phyloP scores from a whole-genome alignment of 768 basidiomycete species.

The Hygrocybe coccinea region DNA sequence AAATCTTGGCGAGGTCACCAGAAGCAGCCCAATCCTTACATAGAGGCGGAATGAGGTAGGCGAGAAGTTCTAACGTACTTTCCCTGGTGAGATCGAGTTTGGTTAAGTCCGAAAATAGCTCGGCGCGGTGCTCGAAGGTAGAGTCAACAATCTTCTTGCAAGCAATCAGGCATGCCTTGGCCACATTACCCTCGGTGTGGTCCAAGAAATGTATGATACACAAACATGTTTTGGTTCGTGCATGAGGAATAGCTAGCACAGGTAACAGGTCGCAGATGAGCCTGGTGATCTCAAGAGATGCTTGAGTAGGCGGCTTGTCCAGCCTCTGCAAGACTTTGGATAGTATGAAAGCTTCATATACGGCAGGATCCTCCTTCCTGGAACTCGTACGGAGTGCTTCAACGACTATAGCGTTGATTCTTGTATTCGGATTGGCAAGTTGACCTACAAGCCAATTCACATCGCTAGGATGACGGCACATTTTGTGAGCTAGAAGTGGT shows the following conservation, averaged over 20 bases:
- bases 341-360: constrained; percentile 10
- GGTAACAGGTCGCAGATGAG: constrained; percentile 18
- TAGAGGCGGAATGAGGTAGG: constrained; percentile 15
- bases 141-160: constrained; percentile 16
- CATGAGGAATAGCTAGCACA: constrained; percentile 13
- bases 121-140: constrained; percentile 14
- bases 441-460: constrained; percentile 16
- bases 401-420: constrained; percentile 10
- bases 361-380: constrained; percentile 10
- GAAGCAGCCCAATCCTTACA: constrained; percentile 16
- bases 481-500: constrained; percentile 12
- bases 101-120: constrained; percentile 12
- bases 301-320: constrained; percentile 14
- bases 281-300: constrained; percentile 8
- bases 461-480: constrained; percentile 10
- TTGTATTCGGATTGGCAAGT: constrained; percentile 13
- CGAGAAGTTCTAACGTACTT: constrained; percentile 15
- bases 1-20: constrained; percentile 13
- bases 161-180: constrained; percentile 15
- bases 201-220: constrained; percentile 14
- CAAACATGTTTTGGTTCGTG: constrained; percentile 10
- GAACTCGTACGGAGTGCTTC: constrained; percentile 10
- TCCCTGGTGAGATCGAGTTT: constrained; percentile 18
- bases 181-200: constrained; percentile 9
- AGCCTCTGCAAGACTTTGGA: constrained; percentile 11